phyloP scores from a whole-genome alignment of 352 stramenopile species.

The Pythium guiyangense region DNA sequence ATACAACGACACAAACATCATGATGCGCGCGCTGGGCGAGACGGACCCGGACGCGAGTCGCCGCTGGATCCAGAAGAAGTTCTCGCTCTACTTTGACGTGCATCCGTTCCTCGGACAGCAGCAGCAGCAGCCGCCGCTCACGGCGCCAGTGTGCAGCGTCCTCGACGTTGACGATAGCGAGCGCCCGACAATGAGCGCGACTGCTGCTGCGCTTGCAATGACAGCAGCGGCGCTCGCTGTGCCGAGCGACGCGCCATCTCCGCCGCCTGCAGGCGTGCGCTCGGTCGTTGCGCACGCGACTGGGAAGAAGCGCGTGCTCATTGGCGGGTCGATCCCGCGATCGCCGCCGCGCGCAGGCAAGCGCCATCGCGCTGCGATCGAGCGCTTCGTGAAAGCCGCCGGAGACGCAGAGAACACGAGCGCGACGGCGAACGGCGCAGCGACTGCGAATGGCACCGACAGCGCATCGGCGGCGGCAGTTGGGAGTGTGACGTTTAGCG shows the following conservation, averaged over 20 bases:
- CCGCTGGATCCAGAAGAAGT: conserved; percentile 12
- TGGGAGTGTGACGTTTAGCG: neutral
- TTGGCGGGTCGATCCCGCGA: conserved; percentile 1
- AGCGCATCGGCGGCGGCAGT: neutral
- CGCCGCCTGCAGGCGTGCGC: conserved; percentile 10
- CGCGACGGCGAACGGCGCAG: neutral
- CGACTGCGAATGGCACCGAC: neutral
- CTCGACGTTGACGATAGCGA: neutral
- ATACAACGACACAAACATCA: conserved; percentile 11
- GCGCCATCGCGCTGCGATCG: conserved; percentile 13
- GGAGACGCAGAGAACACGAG: neutral
- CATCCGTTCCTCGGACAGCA: conserved; percentile 12
- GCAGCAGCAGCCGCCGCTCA: no score
- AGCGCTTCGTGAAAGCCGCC: conserved; percentile 8
- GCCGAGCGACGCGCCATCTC: neutral
- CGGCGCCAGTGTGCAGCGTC: neutral
- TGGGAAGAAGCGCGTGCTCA: conserved; percentile 14
- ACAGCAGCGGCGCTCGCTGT: neutral
- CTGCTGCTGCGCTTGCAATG: neutral
- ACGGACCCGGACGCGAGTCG: conserved; percentile 1
- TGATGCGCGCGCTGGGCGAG: conserved; percentile 1
- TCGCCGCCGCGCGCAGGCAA: conserved; percentile 5
- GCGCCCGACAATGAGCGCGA: neutral
- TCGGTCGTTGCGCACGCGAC: neutral
- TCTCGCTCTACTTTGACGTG: conserved; percentile 18